Evolutionary conservation across 805 yeast species (phyloP).

Genomic region (Wickerhamomyces queroliae): DNA sequence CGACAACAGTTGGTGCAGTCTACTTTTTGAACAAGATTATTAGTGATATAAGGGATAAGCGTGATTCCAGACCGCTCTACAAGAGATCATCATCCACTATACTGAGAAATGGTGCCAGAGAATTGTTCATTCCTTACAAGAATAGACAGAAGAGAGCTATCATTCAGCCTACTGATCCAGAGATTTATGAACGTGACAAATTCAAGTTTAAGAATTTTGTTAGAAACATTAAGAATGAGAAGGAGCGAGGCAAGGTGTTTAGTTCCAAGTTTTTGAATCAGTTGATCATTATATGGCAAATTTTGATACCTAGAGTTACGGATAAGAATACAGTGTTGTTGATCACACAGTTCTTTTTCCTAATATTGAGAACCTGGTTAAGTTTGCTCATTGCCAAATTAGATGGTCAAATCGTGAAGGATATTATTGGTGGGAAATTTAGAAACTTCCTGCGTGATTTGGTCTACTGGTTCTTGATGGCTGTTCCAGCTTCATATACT

Average conservation of each 20-base stretch:
- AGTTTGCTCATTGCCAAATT: constrained; percentile 79
- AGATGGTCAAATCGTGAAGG: constrained; percentile 90
- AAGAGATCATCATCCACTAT: constrained; percentile 23
- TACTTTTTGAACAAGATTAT: constrained; percentile 20
- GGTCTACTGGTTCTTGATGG: constrained; percentile 82
- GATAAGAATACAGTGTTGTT: constrained; percentile 64
- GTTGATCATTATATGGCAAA: constrained; percentile 69
- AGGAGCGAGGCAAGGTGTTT: constrained; percentile 24
- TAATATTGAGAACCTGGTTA: constrained; percentile 81
- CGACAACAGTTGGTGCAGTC: constrained; percentile 16
- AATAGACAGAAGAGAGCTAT: constrained; percentile 21
- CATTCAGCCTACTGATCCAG: constrained; percentile 23
- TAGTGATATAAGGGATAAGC: constrained; percentile 20
- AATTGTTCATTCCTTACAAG: constrained; percentile 23
- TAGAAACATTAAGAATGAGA: constrained; percentile 17
- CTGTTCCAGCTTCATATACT: constrained; percentile 89
- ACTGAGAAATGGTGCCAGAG: constrained; percentile 24
- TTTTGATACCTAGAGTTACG: constrained; percentile 69
- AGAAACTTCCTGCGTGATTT: constrained; percentile 70
- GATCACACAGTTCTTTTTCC: constrained; percentile 64
- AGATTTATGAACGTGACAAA: constrained; percentile 21
- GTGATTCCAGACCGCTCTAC: constrained; percentile 23
- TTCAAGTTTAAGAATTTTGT: constrained; percentile 22
- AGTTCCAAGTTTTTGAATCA: constrained; percentile 69
- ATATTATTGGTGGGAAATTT: constrained; percentile 77